phyloP scores from a whole-genome alignment of 1,139 yeast species.

The Candida neerlandica region DNA sequence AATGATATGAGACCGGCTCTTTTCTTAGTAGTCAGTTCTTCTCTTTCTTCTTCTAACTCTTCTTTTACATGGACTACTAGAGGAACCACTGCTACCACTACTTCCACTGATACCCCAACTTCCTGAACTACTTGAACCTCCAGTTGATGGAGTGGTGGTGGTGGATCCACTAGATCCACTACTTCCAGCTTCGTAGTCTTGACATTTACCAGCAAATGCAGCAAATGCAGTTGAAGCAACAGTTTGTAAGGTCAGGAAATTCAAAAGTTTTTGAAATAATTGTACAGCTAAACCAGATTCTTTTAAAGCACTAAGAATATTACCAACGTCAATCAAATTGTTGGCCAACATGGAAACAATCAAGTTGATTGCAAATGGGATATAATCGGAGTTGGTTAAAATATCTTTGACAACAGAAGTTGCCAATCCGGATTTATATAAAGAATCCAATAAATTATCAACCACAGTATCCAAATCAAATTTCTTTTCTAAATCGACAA shows the following conservation, averaged over 20 bases:
- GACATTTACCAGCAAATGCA: conserved; percentile 45
- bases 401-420: conserved; percentile 43
- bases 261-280: conserved; percentile 39
- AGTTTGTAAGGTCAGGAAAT: conserved; percentile 37
- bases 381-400: conserved; percentile 40
- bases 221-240: conserved; percentile 45
- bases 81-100: conserved; percentile 12
- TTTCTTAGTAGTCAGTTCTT: conserved; percentile 16
- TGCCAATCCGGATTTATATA: conserved; percentile 47
- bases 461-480: conserved; percentile 32
- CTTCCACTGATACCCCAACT: conserved; percentile 9
- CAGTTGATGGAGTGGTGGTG: conserved; percentile 15
- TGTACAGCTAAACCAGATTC: conserved; percentile 40
- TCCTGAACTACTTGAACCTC: conserved; percentile 4
- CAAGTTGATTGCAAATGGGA: conserved; percentile 42
- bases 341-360: conserved; percentile 31
- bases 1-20: conserved; percentile 2
- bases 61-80: conserved; percentile 33
- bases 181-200: conserved; percentile 11
- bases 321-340: conserved; percentile 32
- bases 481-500: conserved; percentile 22
- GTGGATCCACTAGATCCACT: conserved; percentile 14
- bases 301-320: conserved; percentile 35
- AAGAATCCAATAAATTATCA: conserved; percentile 43
- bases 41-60: conserved; percentile 43